Evolutionary conservation across 768 basidiomycete species (phyloP).

Genomic region (Amanita inopinata): DNA sequence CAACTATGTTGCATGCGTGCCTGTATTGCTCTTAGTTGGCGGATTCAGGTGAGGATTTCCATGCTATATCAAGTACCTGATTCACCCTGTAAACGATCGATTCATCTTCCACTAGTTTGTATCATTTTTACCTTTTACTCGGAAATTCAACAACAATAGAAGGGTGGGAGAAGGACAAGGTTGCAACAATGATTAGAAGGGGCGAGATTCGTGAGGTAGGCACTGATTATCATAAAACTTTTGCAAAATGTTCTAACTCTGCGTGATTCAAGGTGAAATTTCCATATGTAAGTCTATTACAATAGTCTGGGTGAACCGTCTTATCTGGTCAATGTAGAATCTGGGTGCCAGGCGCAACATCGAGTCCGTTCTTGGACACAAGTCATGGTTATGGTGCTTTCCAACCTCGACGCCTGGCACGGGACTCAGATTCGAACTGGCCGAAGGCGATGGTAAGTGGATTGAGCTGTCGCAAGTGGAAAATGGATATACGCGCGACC

Average conservation of each 20-base stretch:
- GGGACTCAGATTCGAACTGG: conserved; percentile 71
- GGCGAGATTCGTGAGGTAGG: conserved; percentile 77
- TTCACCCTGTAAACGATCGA: conserved; percentile 1
- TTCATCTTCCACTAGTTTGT: conserved; percentile 44
- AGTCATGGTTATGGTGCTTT: conserved; percentile 77
- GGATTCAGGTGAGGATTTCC: conserved; percentile 64
- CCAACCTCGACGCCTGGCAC: conserved; percentile 58
- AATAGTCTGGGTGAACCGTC: neutral
- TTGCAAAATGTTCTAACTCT: conserved; percentile 6
- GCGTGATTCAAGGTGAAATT: conserved; percentile 58
- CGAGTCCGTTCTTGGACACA: conserved; percentile 65
- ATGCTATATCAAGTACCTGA: neutral
- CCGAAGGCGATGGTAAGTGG: conserved; percentile 70
- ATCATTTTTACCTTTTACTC: conserved; percentile 71
- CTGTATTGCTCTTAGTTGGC: conserved; percentile 82
- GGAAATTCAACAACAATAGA: conserved; percentile 94
- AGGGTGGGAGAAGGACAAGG: conserved; percentile 96
- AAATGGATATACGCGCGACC: neutral
- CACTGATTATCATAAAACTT: conserved; percentile 5
- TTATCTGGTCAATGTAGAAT: conserved; percentile 42
- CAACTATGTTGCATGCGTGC: conserved; percentile 79
- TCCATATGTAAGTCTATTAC: conserved; percentile 67
- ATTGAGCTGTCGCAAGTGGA: conserved; percentile 26
- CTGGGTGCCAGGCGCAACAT: conserved; percentile 70
- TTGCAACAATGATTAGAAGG: conserved; percentile 69